A percentile compares a stretch with the other conserved stretches of the same genome.
phyloP scores from a whole-genome alignment of 1,284 basidiomycete genomes.

The Ustilago sp. region DNA sequence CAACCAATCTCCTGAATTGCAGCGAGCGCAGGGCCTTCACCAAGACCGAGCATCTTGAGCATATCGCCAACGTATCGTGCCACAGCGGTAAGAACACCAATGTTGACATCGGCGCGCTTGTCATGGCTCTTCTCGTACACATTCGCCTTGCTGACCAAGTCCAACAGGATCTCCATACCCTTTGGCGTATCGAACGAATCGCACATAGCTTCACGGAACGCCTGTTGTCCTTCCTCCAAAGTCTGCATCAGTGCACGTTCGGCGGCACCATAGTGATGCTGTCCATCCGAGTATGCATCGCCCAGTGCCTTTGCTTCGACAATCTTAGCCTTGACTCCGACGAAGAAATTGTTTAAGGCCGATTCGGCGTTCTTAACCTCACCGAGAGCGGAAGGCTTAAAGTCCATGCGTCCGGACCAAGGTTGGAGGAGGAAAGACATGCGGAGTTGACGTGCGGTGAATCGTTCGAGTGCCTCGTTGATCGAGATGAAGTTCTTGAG shows the following conservation, averaged over 20 bases:
- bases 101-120: constrained; percentile 74
- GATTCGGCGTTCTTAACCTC: constrained; percentile 90
- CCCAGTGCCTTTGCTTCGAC: constrained; percentile 68
- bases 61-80: constrained; percentile 88
- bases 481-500: constrained; percentile 99
- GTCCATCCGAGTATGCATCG: constrained; percentile 71
- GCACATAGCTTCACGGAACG: constrained; percentile 89
- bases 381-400: constrained; percentile 85
- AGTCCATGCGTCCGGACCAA: constrained; percentile 95
- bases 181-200: constrained; percentile 97
- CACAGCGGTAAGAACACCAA: constrained; percentile 79
- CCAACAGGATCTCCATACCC: constrained; percentile 81
- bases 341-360: constrained; percentile 95
- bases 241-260: constrained; percentile 71
- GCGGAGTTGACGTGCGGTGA: constrained; percentile 89
- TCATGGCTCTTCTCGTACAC: constrained; percentile 77
- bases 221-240: constrained; percentile 79
- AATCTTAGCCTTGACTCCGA: constrained; percentile 82
- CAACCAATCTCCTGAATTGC: constrained; percentile 61
- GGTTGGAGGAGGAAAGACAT: constrained; percentile 90
- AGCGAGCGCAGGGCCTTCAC: constrained; percentile 75
- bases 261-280: constrained; percentile 70
- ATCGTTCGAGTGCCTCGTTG: constrained; percentile 89
- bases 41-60: constrained; percentile 94
- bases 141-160: constrained; percentile 88